phyloP scores from a whole-genome alignment of 179 eudicot species.

The Carnegiea gigantea region DNA sequence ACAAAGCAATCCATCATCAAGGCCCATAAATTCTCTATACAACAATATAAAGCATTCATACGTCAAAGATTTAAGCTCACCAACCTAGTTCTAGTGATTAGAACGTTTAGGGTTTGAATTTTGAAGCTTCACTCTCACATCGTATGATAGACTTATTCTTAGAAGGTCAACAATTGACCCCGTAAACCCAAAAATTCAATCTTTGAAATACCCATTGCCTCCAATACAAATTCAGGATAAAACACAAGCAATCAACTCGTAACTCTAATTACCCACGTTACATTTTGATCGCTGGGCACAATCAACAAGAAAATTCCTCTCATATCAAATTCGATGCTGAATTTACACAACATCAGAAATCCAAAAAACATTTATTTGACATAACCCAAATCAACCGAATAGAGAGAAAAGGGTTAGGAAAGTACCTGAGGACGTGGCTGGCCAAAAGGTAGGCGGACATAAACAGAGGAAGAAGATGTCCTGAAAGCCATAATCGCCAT shows the following conservation, averaged over 20 bases:
- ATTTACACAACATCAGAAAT: background rate
- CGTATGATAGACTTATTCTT: background rate
- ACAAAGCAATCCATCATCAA: too few species aligned
- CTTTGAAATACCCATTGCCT: background rate
- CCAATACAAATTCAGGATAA: background rate
- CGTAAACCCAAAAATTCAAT: constrained; percentile 1
- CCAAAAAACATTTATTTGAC: background rate
- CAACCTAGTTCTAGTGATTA: too few species aligned
- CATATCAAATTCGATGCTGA: too few species aligned
- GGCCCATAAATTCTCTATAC: background rate
- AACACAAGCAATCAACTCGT: background rate
- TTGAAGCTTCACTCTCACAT: background rate
- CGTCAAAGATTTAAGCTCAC: background rate
- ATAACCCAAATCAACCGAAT: background rate
- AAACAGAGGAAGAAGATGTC: constrained; percentile 39
- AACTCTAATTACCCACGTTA: background rate
- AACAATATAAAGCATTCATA: background rate
- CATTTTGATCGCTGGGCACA: background rate
- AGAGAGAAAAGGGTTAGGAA: background rate
- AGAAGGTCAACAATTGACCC: background rate
- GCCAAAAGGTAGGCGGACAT: constrained; percentile 49
- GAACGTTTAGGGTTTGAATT: background rate
- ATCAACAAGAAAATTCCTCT: background rate
- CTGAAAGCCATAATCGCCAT: constrained; percentile 45
- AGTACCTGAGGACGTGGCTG: constrained; percentile 52